Percentiles rank a stretch among this genome's conserved stretches.
phyloP scores from a whole-genome alignment of 192 early-diverging fungal genomes.

The Coemansia sp. region DNA sequence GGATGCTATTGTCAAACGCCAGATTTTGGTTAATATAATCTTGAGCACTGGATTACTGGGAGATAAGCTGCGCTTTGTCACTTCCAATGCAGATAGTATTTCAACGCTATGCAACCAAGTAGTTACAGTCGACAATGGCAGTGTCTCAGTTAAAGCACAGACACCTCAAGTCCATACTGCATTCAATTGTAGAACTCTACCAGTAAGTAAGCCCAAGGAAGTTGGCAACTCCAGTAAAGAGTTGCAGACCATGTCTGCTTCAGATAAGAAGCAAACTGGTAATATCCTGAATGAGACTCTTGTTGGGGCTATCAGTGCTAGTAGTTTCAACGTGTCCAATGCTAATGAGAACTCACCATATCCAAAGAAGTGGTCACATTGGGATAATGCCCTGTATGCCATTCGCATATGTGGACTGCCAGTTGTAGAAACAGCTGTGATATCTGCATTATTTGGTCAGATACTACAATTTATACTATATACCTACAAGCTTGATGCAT shows the following conservation, averaged over 20 bases:
- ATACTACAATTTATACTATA: background rate
- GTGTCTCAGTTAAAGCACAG: slow-evolving; percentile 44
- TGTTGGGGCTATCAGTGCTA: no score
- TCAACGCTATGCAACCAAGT: slow-evolving; percentile 30
- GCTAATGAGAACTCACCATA: background rate
- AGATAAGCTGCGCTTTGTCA: slow-evolving; percentile 52
- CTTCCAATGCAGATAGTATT: slow-evolving; percentile 34
- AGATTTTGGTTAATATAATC: slow-evolving; percentile 66
- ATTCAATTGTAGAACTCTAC: slow-evolving; percentile 13
- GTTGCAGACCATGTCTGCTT: background rate
- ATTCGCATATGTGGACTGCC: slow-evolving; percentile 13
- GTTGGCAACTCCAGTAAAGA: background rate
- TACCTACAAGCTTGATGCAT: background rate
- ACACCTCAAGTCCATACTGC: slow-evolving; percentile 31
- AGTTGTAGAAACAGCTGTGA: background rate
- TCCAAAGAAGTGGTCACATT: slow-evolving; percentile 13
- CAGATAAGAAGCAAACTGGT: background rate
- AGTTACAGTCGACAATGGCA: slow-evolving; percentile 14
- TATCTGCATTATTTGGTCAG: background rate
- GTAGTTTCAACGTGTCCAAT: background rate
- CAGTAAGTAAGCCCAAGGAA: slow-evolving; percentile 16
- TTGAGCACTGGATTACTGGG: slow-evolving; percentile 57
- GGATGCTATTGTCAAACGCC: slow-evolving; percentile 63
- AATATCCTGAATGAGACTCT: background rate
- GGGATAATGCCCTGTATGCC: slow-evolving; percentile 57